Percentiles rank a stretch among this genome's conserved stretches.
These are phyloP conservation scores for Schoenoplectus triqueter DNA, from an alignment of 202 grass and related monocot species.

Conservation along the genomic window DNA sequence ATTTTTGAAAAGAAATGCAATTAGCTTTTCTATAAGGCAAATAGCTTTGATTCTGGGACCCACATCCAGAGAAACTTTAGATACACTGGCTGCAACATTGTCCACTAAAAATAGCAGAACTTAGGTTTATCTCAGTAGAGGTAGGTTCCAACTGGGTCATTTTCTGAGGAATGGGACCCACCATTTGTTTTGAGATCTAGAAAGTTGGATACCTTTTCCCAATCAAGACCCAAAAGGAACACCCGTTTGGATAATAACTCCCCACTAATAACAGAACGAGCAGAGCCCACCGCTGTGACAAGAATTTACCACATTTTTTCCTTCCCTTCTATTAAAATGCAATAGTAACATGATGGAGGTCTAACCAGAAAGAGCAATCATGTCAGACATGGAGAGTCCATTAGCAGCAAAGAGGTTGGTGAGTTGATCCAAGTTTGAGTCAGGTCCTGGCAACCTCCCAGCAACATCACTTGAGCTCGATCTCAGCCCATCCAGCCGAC, in stretches of 20 bases:
- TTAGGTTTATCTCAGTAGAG: not conserved
- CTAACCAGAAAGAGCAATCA: conserved; percentile 83
- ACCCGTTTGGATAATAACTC: not conserved
- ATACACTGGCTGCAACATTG: not conserved
- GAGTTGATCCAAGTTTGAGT: conserved; percentile 69
- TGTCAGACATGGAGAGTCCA: conserved; percentile 76
- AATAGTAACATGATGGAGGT: conserved; percentile 10
- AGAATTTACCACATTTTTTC: not conserved
- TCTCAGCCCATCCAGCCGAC: conserved; percentile 80
- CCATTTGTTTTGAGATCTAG: conserved; percentile 23
- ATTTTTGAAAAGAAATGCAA: not conserved
- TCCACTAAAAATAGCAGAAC: not conserved
- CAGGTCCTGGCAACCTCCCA: conserved; percentile 76
- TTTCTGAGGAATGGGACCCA: conserved; percentile 1
- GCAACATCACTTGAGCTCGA: conserved; percentile 60
- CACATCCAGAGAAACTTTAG: conserved; percentile 20
- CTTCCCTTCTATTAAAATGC: not conserved
- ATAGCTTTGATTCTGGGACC: not conserved
- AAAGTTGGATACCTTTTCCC: conserved; percentile 4
- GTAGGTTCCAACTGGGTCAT: conserved; percentile 9
- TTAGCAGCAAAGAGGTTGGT: conserved; percentile 67
- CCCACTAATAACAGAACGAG: not conserved
- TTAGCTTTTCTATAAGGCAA: not conserved
- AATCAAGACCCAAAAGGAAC: conserved; percentile 13
- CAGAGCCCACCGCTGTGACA: not conserved